phyloP scores from a whole-genome alignment of 106 monocot species.

The Dendrobium catenatum region DNA sequence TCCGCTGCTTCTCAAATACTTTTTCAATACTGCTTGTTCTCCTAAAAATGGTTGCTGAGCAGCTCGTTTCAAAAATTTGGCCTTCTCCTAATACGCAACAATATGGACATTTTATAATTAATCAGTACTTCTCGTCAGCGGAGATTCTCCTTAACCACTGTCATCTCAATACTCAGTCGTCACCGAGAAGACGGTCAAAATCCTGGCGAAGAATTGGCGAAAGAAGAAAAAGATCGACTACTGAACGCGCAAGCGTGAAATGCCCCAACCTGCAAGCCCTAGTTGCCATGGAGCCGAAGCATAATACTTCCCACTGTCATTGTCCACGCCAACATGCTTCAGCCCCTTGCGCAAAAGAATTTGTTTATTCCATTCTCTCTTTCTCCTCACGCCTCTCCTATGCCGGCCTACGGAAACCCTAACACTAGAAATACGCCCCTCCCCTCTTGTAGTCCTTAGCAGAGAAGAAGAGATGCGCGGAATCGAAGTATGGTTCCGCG shows the following conservation, averaged over 20 bases:
- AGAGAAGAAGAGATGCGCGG: slow-evolving; percentile 25
- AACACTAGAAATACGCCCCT: slow-evolving; percentile 16
- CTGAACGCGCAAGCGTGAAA: neutral
- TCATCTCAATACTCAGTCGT: neutral
- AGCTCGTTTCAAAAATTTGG: no score
- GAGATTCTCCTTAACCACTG: no score
- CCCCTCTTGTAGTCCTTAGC: neutral
- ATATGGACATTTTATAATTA: no score
- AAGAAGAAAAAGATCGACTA: neutral
- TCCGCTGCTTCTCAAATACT: no score
- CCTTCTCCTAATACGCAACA: no score
- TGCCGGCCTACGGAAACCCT: slow-evolving; percentile 13
- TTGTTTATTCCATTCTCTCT: slow-evolving; percentile 8
- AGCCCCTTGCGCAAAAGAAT: neutral
- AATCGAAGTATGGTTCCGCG: slow-evolving; percentile 46
- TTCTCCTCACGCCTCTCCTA: slow-evolving; percentile 2
- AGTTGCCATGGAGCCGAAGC: slow-evolving; percentile 17
- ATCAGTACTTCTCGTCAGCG: no score
- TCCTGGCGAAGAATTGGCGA: neutral
- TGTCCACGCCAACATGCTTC: neutral
- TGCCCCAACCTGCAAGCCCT: neutral
- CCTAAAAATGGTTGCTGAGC: no score
- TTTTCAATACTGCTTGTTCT: no score
- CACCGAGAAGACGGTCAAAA: neutral
- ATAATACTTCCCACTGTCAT: neutral